Conservation (phyloP, 2,329 filamentous ascomycete genomes). For the Macrophomina pseudophaseolina region DNA sequence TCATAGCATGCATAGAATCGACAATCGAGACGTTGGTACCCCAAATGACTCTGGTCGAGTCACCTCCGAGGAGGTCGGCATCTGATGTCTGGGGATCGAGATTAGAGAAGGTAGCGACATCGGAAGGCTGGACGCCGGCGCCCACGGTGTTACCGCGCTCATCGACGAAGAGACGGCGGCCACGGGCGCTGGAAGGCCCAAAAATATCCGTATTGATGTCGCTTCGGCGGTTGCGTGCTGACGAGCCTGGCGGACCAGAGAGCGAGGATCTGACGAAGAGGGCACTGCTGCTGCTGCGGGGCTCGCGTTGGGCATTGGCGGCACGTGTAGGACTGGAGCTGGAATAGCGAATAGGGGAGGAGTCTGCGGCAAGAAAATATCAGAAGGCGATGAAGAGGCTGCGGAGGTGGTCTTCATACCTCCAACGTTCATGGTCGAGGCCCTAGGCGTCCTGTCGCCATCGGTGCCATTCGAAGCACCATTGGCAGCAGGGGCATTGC, state of each 20-base stretch:
- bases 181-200: slow-evolving; percentile 53
- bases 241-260: slow-evolving; percentile 56
- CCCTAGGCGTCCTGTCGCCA: slow-evolving; percentile 73
- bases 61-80: slow-evolving; percentile 83
- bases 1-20: slow-evolving; percentile 85
- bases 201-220: slow-evolving; percentile 85
- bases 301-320: slow-evolving; percentile 62
- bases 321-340: slow-evolving; percentile 83
- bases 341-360: slow-evolving; percentile 88
- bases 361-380: slow-evolving; percentile 62
- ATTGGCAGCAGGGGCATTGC: slow-evolving; percentile 37
- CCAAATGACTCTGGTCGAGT: slow-evolving; percentile 86
- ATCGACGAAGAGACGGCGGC: slow-evolving; percentile 67
- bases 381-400: slow-evolving; percentile 25
- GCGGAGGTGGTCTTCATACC: slow-evolving; percentile 54
- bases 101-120: slow-evolving; percentile 68
- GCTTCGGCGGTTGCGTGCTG: slow-evolving; percentile 71
- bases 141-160: slow-evolving; percentile 65
- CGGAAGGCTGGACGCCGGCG: slow-evolving; percentile 55
- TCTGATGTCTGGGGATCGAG: slow-evolving; percentile 86
- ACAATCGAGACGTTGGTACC: slow-evolving; percentile 95
- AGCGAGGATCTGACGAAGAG: slow-evolving; percentile 72
- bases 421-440: slow-evolving; percentile 64
- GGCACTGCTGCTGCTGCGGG: slow-evolving; percentile 82
- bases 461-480: slow-evolving; percentile 53